Evolutionary conservation across 345 rosid species (phyloP).

Genomic region (Populus simonii): DNA sequence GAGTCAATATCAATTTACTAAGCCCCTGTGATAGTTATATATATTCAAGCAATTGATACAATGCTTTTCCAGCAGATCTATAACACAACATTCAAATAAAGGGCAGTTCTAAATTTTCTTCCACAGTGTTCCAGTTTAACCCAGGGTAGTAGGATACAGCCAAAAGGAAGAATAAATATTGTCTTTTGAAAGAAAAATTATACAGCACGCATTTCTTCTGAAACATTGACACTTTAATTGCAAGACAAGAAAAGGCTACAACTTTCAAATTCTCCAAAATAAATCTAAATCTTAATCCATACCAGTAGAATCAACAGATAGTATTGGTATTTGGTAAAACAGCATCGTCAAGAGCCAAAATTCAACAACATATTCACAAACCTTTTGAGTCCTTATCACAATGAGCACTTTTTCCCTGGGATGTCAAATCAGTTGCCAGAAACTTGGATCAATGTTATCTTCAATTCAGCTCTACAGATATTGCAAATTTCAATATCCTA

Average conservation of each 20-base stretch:
- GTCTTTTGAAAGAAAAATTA: neutral
- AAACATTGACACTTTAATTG: neutral
- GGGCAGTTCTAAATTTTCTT: neutral
- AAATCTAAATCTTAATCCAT: neutral
- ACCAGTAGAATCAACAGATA: neutral
- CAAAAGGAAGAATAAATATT: neutral
- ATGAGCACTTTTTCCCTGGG: neutral
- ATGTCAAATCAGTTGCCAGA: neutral
- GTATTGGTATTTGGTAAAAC: neutral
- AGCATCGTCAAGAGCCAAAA: neutral
- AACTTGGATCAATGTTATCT: neutral
- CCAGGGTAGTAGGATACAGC: neutral
- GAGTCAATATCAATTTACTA: neutral
- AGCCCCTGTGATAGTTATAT: neutral
- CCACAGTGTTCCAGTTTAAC: neutral
- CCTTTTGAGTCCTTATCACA: neutral
- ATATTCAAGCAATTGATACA: neutral
- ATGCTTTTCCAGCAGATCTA: neutral
- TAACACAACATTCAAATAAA: neutral
- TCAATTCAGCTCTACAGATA: neutral
- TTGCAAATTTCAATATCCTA: neutral
- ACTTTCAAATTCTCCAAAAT: neutral
- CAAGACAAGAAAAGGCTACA: neutral
- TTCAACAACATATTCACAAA: neutral
- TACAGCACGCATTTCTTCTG: neutral